Conservation (phyloP, 768 basidiomycete genomes). For the Ramaria sp. region DNA sequence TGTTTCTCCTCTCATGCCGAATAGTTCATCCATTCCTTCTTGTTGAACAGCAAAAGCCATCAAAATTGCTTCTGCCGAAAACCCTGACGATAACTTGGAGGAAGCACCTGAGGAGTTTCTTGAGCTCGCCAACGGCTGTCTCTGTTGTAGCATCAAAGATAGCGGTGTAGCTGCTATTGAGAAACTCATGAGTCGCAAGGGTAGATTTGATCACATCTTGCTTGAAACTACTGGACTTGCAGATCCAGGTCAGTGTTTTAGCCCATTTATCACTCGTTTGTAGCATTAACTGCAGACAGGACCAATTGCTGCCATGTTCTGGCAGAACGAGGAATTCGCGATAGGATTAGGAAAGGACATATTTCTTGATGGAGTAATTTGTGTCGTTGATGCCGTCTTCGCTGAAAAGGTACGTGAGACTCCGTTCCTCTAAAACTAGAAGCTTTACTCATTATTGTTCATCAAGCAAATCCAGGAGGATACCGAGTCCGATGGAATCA, state of each 20-base stretch:
- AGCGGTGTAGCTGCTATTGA: constrained; percentile 89
- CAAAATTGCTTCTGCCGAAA: constrained; percentile 50
- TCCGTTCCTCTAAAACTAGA: neutral
- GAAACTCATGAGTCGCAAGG: constrained; percentile 77
- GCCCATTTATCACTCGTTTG: neutral
- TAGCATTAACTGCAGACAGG: constrained; percentile 28
- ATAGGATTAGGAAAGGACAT: constrained; percentile 60
- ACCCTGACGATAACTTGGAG: constrained; percentile 37
- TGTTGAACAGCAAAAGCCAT: constrained; percentile 62
- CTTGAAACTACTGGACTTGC: constrained; percentile 94
- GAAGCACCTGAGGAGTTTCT: constrained; percentile 74
- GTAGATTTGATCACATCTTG: constrained; percentile 89
- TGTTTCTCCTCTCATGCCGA: neutral
- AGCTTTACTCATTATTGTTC: neutral
- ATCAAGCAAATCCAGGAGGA: constrained; percentile 81
- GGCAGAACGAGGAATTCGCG: constrained; percentile 78
- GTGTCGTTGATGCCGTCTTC: constrained; percentile 85
- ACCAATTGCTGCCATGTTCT: constrained; percentile 82
- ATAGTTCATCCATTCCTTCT: neutral
- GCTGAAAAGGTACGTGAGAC: constrained; percentile 37
- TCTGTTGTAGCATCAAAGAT: constrained; percentile 98
- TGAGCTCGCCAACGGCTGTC: constrained; percentile 89
- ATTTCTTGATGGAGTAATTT: constrained; percentile 78
- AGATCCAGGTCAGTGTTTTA: constrained; percentile 61
- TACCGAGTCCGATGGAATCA: constrained; percentile 48